Evolutionary conservation across 1,139 yeast genomes (phyloP), one percentile per base, ranked within the genome.

Genomic region (Kluyveromyces marxianus): DNA sequence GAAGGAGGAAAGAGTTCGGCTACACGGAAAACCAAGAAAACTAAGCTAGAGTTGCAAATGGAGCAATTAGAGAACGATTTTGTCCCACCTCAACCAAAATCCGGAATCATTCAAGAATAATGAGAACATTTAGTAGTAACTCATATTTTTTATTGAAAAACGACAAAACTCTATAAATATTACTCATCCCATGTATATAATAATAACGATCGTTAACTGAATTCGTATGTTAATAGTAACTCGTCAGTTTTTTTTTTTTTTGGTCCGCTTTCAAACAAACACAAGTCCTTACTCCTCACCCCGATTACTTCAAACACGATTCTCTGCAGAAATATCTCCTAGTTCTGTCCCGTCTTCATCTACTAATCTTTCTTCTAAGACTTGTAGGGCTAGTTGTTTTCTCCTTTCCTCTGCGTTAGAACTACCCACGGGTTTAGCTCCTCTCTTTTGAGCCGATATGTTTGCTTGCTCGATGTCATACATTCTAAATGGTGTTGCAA

Each of bases 351-450:
- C 21, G 21, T 14, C 21, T 25, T 36, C 30, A 27, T 40, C 37
- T 24, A 40, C 10, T 49, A 81, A 77, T 57, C 94, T 72, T 57
- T 86, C 92, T 57, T 86, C 94, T 50, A 88, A 71, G 28, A 87
- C 92, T 57, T 85, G 84, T 48, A 88, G 67, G 0, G 96, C 96
- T 41, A 88, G 79, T 55, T 85, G 92, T 63, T 95, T 75, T 65
- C 96, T 76, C 62, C 96, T 76, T 59, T 88, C 96, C 21, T 92
- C 90, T 4, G 78, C 81, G 40, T 84, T 76, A 24, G 83, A 50
- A 25, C 25, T 28, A 35, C 56, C 60, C 1, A 74, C 40, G 59
- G 67, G 52, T 33, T 59, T 51, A 6, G 61, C 63, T 37, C 60
- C 60, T 72, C 84, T 69, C 68, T 80, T 54, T 30, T 67, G 69